Percentiles rank a stretch among this genome's conserved stretches.
Conservation (phyloP, 139 green algal genomes). For the Yamagishiella unicocca region DNA sequence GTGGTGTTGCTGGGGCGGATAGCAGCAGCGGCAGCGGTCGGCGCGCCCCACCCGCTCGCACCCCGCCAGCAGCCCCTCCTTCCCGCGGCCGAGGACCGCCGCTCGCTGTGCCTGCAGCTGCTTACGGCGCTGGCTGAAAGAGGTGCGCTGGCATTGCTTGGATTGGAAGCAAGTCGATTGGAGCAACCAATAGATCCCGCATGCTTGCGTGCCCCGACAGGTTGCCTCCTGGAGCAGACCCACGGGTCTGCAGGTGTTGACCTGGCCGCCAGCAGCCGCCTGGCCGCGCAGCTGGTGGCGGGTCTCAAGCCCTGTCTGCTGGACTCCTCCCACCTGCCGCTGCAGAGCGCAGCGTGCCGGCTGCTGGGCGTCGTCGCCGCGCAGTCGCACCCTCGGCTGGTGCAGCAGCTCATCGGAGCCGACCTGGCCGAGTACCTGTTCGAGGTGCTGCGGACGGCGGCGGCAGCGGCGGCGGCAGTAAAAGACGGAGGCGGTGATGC, state of each 20-base stretch:
- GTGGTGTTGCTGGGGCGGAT: not conserved
- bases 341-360: not conserved
- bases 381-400: not conserved
- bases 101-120: constrained; percentile 10
- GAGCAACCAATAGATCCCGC: too few relatives aligned
- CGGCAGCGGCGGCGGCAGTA: not conserved
- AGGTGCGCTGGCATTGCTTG: not conserved
- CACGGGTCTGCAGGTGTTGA: not conserved
- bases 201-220: too few relatives aligned
- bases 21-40: not conserved
- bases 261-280: constrained; percentile 4
- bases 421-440: constrained; percentile 40
- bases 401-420: not conserved
- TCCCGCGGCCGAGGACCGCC: not conserved
- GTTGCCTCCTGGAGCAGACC: constrained; percentile 9
- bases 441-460: constrained; percentile 16
- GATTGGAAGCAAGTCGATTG: too few relatives aligned
- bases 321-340: not conserved
- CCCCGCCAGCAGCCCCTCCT: too few relatives aligned
- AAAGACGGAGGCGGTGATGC: not conserved
- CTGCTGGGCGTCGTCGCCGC: constrained; percentile 3
- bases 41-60: too few relatives aligned
- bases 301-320: constrained; percentile 37
- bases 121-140: constrained; percentile 12
- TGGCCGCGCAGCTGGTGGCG: constrained; percentile 1